phyloP scores from a whole-genome alignment of 2,329 filamentous ascomycete species.

The Sclerotinia borealis region DNA sequence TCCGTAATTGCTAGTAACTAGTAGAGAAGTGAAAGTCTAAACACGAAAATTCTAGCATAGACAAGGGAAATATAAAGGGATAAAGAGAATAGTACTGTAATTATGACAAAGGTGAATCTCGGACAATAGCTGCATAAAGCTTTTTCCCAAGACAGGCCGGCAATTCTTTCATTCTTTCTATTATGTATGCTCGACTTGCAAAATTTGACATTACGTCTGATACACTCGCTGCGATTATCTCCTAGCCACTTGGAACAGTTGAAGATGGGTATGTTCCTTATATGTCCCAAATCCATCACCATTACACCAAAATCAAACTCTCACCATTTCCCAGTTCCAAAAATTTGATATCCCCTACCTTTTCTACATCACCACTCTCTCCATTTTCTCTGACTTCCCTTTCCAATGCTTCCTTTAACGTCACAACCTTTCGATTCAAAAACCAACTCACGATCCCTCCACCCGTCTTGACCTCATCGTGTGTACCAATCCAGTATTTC shows the following conservation, averaged over 20 bases:
- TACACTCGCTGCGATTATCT: neutral
- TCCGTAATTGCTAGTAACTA: too few species aligned
- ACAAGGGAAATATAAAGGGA: neutral
- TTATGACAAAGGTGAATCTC: neutral
- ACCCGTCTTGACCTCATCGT: slow-evolving; percentile 58
- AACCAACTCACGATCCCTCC: slow-evolving; percentile 51
- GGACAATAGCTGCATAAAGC: neutral
- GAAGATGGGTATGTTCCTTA: neutral
- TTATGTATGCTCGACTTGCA: neutral
- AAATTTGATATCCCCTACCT: slow-evolving; percentile 19
- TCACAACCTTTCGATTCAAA: slow-evolving; percentile 40
- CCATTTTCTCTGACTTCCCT: slow-evolving; percentile 30
- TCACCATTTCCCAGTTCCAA: slow-evolving; percentile 23
- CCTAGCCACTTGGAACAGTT: neutral
- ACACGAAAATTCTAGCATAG: neutral
- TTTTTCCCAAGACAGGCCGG: neutral
- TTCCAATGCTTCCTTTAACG: slow-evolving; percentile 38
- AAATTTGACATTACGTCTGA: neutral
- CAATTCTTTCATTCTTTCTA: neutral
- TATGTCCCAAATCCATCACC: neutral
- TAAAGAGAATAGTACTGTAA: neutral
- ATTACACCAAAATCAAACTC: slow-evolving; percentile 21
- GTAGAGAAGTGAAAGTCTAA: neutral
- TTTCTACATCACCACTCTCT: slow-evolving; percentile 12
- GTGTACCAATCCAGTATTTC: slow-evolving; percentile 59